Evolutionary conservation across 1,139 yeast species (phyloP), one percentile per base, ranked within the genome.

Genomic region (Suhomyces yuchorum): DNA sequence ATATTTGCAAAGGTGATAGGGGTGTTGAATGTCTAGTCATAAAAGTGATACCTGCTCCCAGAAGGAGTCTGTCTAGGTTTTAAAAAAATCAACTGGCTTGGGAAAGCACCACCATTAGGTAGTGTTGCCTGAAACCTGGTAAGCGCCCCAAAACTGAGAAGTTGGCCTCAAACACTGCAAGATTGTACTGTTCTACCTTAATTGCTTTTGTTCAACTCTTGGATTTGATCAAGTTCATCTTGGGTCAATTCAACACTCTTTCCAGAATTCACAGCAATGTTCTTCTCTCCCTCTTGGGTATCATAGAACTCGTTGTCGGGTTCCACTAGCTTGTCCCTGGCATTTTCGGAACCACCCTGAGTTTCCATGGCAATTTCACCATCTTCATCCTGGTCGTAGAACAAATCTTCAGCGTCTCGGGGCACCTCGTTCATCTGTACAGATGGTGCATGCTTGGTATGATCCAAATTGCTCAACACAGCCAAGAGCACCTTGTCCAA

Each of bases 391-490:
- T 80, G 85, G 61, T 91, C 97, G 24, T 90, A 95, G 50, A 50
- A 44, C 52, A 46, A 17, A 58, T 89, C 95, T 58, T 88, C 96
- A 18, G 84, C 78, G 66, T 93, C 98, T 43, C 82, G 77, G 3
- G 98, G 99, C 32, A 90, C 96, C 47, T 86, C 81, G 58, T 88
- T 87, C 84, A 91, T 83, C 68, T 93, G 98, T 26, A 93, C 97
- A 47, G 96, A 87, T 15, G 99, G 99, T 0, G 98, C 96, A 69
- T 87, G 91, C 66, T 89, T 86, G 14, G 98, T 90, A 59, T 88
- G 81, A 58, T 90, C 96, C 60, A 93, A 75, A 66, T 89, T 92
- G 49, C 81, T 73, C 48, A 87, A 77, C 48, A 93, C 89, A 58
- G 87, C 88, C 14, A 87, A 80, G 60, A 91, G 73, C 37, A 93